These are phyloP conservation scores for Alternaria sp. DNA, from an alignment of 2,329 filamentous ascomycete species.

Conservation along the genomic window DNA sequence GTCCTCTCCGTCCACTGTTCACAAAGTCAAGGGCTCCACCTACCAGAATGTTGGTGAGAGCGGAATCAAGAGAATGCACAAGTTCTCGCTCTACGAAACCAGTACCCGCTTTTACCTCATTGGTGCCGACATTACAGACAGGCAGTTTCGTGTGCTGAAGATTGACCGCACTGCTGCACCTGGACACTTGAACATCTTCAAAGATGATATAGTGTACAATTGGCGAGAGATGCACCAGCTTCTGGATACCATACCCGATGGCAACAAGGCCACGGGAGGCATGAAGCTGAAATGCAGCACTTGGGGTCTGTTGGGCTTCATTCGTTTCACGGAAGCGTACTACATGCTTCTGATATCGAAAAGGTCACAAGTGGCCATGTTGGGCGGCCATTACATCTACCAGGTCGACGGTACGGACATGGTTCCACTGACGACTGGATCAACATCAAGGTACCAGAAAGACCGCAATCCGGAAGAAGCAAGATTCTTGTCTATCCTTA, in stretches of 20 bases:
- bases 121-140: slow-evolving; percentile 88
- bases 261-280: slow-evolving; percentile 88
- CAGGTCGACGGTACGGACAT: slow-evolving; percentile 94
- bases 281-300: slow-evolving; percentile 88
- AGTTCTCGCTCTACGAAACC: slow-evolving; percentile 97
- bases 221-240: slow-evolving; percentile 91
- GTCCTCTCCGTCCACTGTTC: slow-evolving; percentile 51
- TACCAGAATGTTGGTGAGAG: slow-evolving; percentile 56
- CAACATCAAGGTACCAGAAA: slow-evolving; percentile 72
- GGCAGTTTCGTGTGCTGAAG: slow-evolving; percentile 88
- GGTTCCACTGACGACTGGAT: slow-evolving; percentile 80
- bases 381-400: slow-evolving; percentile 95
- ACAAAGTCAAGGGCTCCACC: slow-evolving; percentile 50
- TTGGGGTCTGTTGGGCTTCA: slow-evolving; percentile 94
- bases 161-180: slow-evolving; percentile 87
- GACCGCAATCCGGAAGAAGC: slow-evolving; percentile 89
- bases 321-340: slow-evolving; percentile 92
- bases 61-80: slow-evolving; percentile 75
- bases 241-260: slow-evolving; percentile 93
- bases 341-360: slow-evolving; percentile 98
- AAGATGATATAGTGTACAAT: slow-evolving; percentile 94
- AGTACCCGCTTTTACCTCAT: slow-evolving; percentile 93
- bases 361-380: slow-evolving; percentile 92
- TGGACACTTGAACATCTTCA: slow-evolving; percentile 81
- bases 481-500: slow-evolving; percentile 86